Percentiles rank a stretch among this genome's conserved stretches.
phyloP scores from a whole-genome alignment of 768 basidiomycete species.

The Leccinum boreale region DNA sequence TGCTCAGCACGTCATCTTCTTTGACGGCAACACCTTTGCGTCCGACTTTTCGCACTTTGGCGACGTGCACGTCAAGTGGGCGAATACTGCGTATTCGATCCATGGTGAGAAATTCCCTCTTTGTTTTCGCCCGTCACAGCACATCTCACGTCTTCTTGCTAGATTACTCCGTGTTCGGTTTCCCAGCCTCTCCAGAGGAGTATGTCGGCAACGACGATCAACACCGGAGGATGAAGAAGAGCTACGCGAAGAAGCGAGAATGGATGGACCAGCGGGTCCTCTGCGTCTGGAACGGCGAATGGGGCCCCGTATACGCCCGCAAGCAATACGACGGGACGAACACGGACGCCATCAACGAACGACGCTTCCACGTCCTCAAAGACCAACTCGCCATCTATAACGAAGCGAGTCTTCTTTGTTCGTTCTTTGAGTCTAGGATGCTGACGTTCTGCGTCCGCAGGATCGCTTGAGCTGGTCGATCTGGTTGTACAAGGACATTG shows the following conservation, averaged over 20 bases:
- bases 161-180: conserved; percentile 52
- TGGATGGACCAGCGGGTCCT: conserved; percentile 70
- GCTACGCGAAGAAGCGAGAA: conserved; percentile 70
- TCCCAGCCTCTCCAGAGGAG: conserved; percentile 54
- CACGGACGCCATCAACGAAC: conserved; percentile 65
- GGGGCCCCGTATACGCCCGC: conserved; percentile 79
- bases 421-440: background rate
- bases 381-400: conserved; percentile 75
- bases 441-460: conserved; percentile 26
- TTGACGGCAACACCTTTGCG: conserved; percentile 84
- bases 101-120: conserved; percentile 45
- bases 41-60: conserved; percentile 74
- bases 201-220: conserved; percentile 57
- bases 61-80: conserved; percentile 58
- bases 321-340: conserved; percentile 53
- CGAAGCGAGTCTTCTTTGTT: conserved; percentile 18
- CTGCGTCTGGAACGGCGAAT: conserved; percentile 80
- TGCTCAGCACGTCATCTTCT: conserved; percentile 68
- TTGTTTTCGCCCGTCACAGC: background rate
- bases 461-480: conserved; percentile 76
- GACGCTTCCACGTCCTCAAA: conserved; percentile 61
- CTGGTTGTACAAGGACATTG: conserved; percentile 86
- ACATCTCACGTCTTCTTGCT: background rate
- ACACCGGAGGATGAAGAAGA: conserved; percentile 45
- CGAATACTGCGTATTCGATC: conserved; percentile 73